phyloP scores from a whole-genome alignment of 208 protist species.

The Trypanosomatidae sp. region DNA sequence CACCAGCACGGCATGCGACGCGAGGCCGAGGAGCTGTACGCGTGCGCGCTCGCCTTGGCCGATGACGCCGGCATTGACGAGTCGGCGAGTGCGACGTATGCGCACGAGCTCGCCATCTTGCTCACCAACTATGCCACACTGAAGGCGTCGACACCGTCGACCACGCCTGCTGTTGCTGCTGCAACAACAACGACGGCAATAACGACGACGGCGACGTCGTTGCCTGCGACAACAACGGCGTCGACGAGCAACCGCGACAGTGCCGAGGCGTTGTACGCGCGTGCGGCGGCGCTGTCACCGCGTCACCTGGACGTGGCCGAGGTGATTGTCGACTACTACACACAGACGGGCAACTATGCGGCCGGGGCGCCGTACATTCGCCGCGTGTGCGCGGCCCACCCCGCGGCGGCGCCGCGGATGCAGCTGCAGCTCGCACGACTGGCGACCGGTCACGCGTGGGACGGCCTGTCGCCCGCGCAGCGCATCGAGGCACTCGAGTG shows the following conservation, averaged over 20 bases:
- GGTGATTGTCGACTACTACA: slow-evolving; percentile 53
- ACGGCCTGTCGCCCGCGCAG: slow-evolving; percentile 13
- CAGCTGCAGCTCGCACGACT: slow-evolving; percentile 22
- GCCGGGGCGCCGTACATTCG: slow-evolving; percentile 37
- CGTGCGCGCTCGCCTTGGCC: slow-evolving; percentile 24
- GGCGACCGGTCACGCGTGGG: slow-evolving; percentile 28
- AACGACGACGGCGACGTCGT: too few species aligned
- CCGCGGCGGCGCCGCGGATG: slow-evolving; percentile 12
- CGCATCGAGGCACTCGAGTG: slow-evolving; percentile 40
- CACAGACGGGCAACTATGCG: slow-evolving; percentile 40
- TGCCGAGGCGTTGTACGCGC: slow-evolving; percentile 41
- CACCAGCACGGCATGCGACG: slow-evolving; percentile 42
- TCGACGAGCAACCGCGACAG: too few species aligned
- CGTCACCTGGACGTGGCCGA: slow-evolving; percentile 34
- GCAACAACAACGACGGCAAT: too few species aligned
- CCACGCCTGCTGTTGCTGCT: too few species aligned
- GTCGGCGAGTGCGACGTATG: slow-evolving; percentile 12
- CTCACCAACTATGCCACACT: slow-evolving; percentile 71
- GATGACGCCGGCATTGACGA: slow-evolving; percentile 7
- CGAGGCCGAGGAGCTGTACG: slow-evolving; percentile 61
- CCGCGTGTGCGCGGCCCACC: slow-evolving; percentile 12
- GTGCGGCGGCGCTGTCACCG: slow-evolving; percentile 25
- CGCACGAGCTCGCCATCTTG: slow-evolving; percentile 44
- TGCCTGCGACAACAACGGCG: too few species aligned
- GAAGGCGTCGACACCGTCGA: slow-evolving; percentile 14